These are phyloP conservation scores for Magnolia officinalis DNA, from an alignment of 164 flowering plant species.

Conservation along the genomic window DNA sequence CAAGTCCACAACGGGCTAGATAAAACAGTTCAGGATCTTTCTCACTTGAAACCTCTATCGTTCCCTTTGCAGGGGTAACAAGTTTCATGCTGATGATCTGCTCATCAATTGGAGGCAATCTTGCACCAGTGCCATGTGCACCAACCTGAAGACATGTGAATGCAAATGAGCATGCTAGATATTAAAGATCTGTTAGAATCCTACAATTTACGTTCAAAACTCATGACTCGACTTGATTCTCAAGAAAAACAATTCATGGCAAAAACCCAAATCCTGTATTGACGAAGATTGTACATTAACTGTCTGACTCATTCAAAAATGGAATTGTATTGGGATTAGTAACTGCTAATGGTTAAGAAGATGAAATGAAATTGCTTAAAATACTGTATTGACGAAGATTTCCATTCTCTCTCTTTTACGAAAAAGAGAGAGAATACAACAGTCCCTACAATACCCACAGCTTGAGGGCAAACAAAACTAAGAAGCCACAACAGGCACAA, in stretches of 20 bases:
- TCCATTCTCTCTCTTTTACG: too few relatives aligned
- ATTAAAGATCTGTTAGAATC: background rate
- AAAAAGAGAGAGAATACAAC: too few relatives aligned
- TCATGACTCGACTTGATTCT: background rate
- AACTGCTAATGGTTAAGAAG: background rate
- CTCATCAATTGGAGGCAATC: conserved; percentile 96
- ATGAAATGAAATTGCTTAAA: background rate
- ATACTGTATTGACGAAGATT: too few relatives aligned
- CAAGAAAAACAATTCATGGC: background rate
- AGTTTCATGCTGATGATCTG: conserved; percentile 92
- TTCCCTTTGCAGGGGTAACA: conserved; percentile 96
- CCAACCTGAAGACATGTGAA: conserved; percentile 59
- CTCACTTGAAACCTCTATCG: conserved; percentile 85
- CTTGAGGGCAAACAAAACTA: too few relatives aligned
- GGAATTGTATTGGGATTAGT: background rate
- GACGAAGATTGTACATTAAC: too few relatives aligned
- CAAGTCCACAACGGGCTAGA: conserved; percentile 96
- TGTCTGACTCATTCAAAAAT: too few relatives aligned
- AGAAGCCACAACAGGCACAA: too few relatives aligned
- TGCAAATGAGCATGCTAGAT: background rate
- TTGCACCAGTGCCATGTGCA: conserved; percentile 99
- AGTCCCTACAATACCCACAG: too few relatives aligned
- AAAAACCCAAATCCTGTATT: background rate
- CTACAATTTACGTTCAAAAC: background rate
- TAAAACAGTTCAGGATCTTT: conserved; percentile 90